Base-by-base conservation (phyloP, 1,284 basidiomycete genomes). In the Papiliotrema laurentii region DNA sequence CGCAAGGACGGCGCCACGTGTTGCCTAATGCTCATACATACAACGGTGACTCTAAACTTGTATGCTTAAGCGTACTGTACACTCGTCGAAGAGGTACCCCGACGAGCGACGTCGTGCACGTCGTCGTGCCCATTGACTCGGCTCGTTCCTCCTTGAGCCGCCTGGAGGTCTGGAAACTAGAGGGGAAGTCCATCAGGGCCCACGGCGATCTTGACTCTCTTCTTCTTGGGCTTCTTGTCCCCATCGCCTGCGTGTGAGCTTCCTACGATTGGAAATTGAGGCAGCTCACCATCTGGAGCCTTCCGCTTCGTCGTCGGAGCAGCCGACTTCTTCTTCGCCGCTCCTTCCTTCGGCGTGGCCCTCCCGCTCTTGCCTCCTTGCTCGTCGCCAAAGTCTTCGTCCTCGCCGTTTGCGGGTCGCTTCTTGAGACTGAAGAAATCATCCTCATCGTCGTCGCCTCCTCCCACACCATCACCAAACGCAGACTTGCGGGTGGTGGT, bases 121-220 rank as follows among this genome's bases (percentile, higher is more conserved):
- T n/a, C n/a, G n/a, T n/a, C n/a, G n/a, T n/a, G n/a, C n/a, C n/a
- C n/a, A n/a, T n/a, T n/a, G n/a, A n/a, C n/a, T n/a, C n/a, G n/a
- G n/a, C n/a, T n/a, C n/a, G n/a, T n/a, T n/a, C n/a, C n/a, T n/a
- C n/a, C n/a, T n/a, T n/a, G n/a, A n/a, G n/a, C n/a, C n/a, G n/a
- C n/a, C n/a, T n/a, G n/a, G n/a, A n/a, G n/a, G n/a, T n/a, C n/a
- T n/a, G n/a, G 31, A 10, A 33, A n/a, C 31, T 33, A 70, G 28
- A 71, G 49, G 4, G 69, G 69, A 25, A 72, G 49, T 3, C 69
- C 69, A 52, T 72, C 69, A 1, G 69, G 61, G 5, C 68, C 69
- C 1, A 72, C 50, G 3, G 61, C 64, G 30, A 68, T 66, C 56
- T 66, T 72, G 54, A 67, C 65, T 54, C 66, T 72, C 46, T 72